These are phyloP conservation scores for Lachancea meyersii DNA, from an alignment of 805 yeast genomes.

Conservation along the genomic window DNA sequence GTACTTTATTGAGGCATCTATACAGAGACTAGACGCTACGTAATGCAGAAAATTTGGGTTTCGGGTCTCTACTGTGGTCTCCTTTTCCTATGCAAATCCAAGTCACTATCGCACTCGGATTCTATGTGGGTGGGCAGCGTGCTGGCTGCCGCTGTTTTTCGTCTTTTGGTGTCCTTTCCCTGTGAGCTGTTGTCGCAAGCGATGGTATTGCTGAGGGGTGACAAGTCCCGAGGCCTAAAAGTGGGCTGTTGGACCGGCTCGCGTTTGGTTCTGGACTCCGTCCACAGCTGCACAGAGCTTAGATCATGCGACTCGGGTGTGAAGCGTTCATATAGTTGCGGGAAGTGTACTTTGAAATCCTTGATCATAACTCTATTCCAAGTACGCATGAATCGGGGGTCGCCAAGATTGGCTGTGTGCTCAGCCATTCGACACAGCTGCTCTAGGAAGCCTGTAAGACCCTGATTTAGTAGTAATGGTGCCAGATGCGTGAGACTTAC, in stretches of 20 bases:
- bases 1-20: too few species aligned
- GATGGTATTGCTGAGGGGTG: conserved; percentile 7
- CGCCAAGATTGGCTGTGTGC: not conserved
- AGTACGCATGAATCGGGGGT: conserved; percentile 10
- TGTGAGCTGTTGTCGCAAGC: conserved; percentile 8
- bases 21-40: too few species aligned
- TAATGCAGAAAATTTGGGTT: not conserved
- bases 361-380: conserved; percentile 31
- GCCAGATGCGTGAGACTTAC: conserved; percentile 24
- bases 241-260: not conserved
- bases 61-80: not conserved
- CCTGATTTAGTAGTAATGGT: conserved; percentile 14
- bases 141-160: not conserved
- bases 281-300: conserved; percentile 4
- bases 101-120: not conserved
- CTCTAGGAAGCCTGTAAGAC: conserved; percentile 20
- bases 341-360: conserved; percentile 25
- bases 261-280: not conserved
- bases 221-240: conserved; percentile 4
- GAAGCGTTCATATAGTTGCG: conserved; percentile 17
- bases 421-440: conserved; percentile 5
- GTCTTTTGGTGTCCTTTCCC: conserved; percentile 7
- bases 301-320: not conserved
- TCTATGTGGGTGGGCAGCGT: not conserved
- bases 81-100: conserved; percentile 6